Evolutionary conservation across 1,284 basidiomycete species (phyloP).

Genomic region (Malassezia equina): DNA sequence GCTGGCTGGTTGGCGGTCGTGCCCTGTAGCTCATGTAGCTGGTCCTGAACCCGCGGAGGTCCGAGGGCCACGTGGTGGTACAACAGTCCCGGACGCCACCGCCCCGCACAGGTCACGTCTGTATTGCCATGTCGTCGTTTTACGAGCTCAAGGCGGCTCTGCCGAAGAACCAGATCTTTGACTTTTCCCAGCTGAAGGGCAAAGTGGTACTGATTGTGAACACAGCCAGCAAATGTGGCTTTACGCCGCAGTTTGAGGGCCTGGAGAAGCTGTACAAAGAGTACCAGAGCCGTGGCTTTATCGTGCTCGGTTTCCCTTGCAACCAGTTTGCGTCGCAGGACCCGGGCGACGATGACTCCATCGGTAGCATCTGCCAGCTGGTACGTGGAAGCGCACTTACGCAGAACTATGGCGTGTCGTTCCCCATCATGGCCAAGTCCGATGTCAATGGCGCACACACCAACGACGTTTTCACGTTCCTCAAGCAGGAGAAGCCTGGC

Average conservation of each 20-base stretch:
- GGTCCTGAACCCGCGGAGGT: slow-evolving; percentile 4
- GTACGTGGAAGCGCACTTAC: slow-evolving; percentile 18
- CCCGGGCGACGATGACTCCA: slow-evolving; percentile 37
- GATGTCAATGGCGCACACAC: slow-evolving; percentile 73
- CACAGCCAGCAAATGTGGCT: slow-evolving; percentile 58
- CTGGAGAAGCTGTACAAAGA: slow-evolving; percentile 74
- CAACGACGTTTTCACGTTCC: slow-evolving; percentile 73
- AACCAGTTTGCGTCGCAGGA: slow-evolving; percentile 61
- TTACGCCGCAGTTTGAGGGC: slow-evolving; percentile 68
- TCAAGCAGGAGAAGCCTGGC: slow-evolving; percentile 68
- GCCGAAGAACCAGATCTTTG: slow-evolving; percentile 30
- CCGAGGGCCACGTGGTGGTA: not conserved
- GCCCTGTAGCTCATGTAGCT: slow-evolving; percentile 20
- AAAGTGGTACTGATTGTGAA: slow-evolving; percentile 55
- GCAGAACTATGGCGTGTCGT: slow-evolving; percentile 46
- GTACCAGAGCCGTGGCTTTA: slow-evolving; percentile 64
- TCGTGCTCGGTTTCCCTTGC: slow-evolving; percentile 79
- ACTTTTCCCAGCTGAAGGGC: slow-evolving; percentile 50
- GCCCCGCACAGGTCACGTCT: too few species aligned
- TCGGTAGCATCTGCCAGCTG: slow-evolving; percentile 36
- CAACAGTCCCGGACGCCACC: not conserved
- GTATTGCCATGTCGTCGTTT: slow-evolving; percentile 36
- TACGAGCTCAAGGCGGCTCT: slow-evolving; percentile 43
- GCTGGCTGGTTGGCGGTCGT: slow-evolving; percentile 36
- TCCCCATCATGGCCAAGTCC: slow-evolving; percentile 49